Conservation (phyloP, 176 grass and related monocot species). For the Eremochloa ophiuroides region DNA sequence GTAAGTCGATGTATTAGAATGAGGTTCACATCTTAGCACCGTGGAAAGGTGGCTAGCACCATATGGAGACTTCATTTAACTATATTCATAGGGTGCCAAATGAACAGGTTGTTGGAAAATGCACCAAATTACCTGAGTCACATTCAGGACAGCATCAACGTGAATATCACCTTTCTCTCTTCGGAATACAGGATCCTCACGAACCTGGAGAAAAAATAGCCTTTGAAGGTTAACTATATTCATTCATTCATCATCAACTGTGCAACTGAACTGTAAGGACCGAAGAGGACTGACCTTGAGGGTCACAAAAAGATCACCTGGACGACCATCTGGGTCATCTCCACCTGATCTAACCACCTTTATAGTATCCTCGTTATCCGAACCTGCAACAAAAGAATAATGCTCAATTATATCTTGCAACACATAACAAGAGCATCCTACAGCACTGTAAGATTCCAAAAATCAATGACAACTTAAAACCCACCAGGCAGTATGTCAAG, state of each 20-base stretch:
- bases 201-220: conserved; percentile 58
- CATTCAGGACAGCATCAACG: conserved; percentile 75
- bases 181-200: conserved; percentile 80
- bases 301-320: conserved; percentile 91
- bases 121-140: conserved; percentile 76
- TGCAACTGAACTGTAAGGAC: conserved; percentile 8
- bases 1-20: not conserved
- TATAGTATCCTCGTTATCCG: conserved; percentile 69
- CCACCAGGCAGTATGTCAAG: conserved; percentile 80
- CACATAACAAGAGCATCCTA: not conserved
- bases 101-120: not conserved
- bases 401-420: conserved; percentile 6
- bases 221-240: conserved; percentile 1
- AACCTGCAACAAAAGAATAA: conserved; percentile 38
- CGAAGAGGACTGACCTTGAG: conserved; percentile 47
- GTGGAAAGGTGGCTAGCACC: not conserved
- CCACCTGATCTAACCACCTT: conserved; percentile 82
- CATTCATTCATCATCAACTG: not conserved
- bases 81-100: not conserved
- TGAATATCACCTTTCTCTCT: conserved; percentile 94
- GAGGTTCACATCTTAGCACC: not conserved
- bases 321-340: conserved; percentile 70
- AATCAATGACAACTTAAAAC: not conserved
- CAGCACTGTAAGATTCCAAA: not conserved
- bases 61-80: not conserved